Base-by-base conservation (phyloP, 2,329 filamentous ascomycete genomes). In the Fusarium irregulare region DNA sequence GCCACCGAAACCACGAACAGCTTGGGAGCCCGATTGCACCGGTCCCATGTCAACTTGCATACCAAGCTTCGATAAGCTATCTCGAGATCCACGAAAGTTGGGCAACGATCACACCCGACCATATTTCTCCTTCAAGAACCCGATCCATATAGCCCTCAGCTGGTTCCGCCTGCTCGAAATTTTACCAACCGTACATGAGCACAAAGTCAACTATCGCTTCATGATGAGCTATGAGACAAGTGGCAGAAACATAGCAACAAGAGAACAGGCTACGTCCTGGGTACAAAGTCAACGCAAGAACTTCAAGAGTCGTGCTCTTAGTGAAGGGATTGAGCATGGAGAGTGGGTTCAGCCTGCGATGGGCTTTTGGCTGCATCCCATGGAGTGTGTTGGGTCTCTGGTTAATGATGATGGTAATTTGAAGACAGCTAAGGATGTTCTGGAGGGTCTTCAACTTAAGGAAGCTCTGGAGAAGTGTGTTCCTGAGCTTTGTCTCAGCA, bases 91-190 rank as follows among this genome's bases (percentile, higher is more conserved):
- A 6, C 25, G 49, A 28, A 8, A 18, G 2, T 1, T 41, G 18
- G 49, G 49, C 4, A 51, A 41, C 6, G 49, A 51, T 14, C 8
- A 27, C 21, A 41, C 2, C 10, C 49, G 49, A 9, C 49, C 49
- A 7, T 51, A 51, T 25, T 51, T 51, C 23, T 51, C 49, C 4
- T 41, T 51, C 23, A 12, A 41, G 8, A 51, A 51, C 18, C 49
- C 32, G 9, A 13, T 27, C 7, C 30, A 27, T 4, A 13, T 27
- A 16, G 32, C 32, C 12, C 23, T 51, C 10, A 12, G 23, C 13
- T 41, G 49, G 49, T 41, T 51, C 10, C 49, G 23, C 9, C 13
- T 51, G 8, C 49, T 51, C 9, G 23, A 51, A 1, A 16, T 10
- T 4, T 4, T 51, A 1, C 23, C 7, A 12, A 13, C 9, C 7